Percentiles rank a stretch among this genome's conserved stretches.
Evolutionary conservation across 1,284 basidiomycete genomes (phyloP).

Genomic region (Sanghuangporus weigelae): DNA sequence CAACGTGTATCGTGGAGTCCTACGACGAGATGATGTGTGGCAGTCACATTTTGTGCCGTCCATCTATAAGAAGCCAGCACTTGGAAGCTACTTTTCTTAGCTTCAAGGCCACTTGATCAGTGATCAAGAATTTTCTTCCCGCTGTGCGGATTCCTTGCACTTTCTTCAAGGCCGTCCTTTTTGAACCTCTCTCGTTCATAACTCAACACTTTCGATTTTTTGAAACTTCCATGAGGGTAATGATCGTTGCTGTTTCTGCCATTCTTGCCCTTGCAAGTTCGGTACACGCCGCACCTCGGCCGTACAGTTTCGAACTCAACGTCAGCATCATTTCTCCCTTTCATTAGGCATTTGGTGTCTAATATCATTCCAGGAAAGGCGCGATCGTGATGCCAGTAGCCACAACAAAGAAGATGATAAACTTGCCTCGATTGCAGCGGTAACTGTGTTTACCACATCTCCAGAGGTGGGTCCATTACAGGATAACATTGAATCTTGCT

Average conservation of each 20-base stretch:
- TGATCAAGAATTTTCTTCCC: background rate
- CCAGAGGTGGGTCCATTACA: no score
- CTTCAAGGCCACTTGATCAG: background rate
- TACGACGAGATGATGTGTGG: no score
- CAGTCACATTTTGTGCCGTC: no score
- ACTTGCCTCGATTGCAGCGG: no score
- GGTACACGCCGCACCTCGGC: conserved; percentile 24
- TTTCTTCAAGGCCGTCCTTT: background rate
- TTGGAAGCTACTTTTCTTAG: no score
- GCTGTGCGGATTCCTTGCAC: background rate
- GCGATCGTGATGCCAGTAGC: background rate
- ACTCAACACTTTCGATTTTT: conserved; percentile 22
- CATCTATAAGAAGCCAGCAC: no score
- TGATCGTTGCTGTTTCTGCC: background rate
- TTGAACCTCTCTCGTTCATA: background rate
- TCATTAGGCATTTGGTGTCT: background rate
- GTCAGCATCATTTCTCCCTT: conserved; percentile 11
- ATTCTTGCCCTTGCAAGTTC: conserved; percentile 23
- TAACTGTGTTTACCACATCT: no score
- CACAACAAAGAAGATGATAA: no score
- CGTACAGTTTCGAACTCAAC: conserved; percentile 20
- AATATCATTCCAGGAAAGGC: background rate
- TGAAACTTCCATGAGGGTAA: conserved; percentile 19
- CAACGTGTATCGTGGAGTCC: no score
- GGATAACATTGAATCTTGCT: no score